A percentile compares a stretch with the other conserved stretches of the same genome.
phyloP scores from a whole-genome alignment of 148 eudicot genomes.

The Cornus kousa region DNA sequence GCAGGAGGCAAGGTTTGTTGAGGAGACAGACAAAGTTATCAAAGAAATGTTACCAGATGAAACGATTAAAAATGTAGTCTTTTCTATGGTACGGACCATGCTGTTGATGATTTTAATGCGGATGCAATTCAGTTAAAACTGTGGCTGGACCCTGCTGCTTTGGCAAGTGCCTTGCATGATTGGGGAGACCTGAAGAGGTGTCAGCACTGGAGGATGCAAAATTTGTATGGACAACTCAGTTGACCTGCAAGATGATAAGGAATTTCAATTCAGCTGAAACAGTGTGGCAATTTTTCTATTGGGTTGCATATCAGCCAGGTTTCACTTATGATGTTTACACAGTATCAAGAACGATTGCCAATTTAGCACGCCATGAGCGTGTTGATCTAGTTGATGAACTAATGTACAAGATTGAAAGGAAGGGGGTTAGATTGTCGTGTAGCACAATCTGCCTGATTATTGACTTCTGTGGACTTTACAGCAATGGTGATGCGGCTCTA shows the following conservation, averaged over 20 bases:
- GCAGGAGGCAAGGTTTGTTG: constrained; percentile 57
- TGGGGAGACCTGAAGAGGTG: constrained; percentile 75
- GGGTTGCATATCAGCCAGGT: constrained; percentile 77
- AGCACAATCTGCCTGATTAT: constrained; percentile 58
- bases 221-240: constrained; percentile 78
- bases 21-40: constrained; percentile 47
- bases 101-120: constrained; percentile 19
- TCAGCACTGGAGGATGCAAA: constrained; percentile 69
- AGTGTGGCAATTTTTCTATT: constrained; percentile 74
- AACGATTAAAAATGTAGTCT: constrained; percentile 50
- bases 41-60: constrained; percentile 66
- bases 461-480: constrained; percentile 65
- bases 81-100: constrained; percentile 16
- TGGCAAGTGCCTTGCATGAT: constrained; percentile 65
- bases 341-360: constrained; percentile 56
- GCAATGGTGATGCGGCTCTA: constrained; percentile 66
- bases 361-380: constrained; percentile 54
- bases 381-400: constrained; percentile 56
- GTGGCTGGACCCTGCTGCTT: constrained; percentile 87
- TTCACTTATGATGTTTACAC: constrained; percentile 81
- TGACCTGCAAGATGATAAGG: constrained; percentile 82
- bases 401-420: constrained; percentile 44
- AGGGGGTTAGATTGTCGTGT: constrained; percentile 52
- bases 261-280: constrained; percentile 67
- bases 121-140: constrained; percentile 61